phyloP scores from a whole-genome alignment of 768 basidiomycete genomes.

The Trametes maxima region DNA sequence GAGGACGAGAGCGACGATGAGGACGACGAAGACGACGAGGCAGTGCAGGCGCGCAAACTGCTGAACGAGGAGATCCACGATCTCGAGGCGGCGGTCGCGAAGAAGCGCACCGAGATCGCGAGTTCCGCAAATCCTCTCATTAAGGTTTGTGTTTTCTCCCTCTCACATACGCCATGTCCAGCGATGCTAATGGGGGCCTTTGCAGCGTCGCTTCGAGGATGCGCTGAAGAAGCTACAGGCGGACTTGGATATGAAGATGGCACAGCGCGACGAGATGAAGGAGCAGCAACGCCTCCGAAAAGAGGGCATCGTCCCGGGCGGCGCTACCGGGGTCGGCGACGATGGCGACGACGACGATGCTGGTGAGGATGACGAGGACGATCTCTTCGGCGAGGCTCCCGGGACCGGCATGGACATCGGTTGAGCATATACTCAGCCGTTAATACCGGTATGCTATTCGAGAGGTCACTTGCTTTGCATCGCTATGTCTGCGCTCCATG shows the following conservation, averaged over 20 bases:
- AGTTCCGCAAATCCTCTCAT: conserved; percentile 87
- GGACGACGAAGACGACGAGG: conserved; percentile 81
- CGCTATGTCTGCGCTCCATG: background rate
- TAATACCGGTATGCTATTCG: background rate
- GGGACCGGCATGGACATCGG: conserved; percentile 35
- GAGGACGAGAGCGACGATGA: conserved; percentile 61
- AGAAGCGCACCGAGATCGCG: conserved; percentile 82
- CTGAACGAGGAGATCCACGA: conserved; percentile 89
- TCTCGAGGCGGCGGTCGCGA: conserved; percentile 82
- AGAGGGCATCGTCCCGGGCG: conserved; percentile 55
- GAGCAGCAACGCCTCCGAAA: conserved; percentile 73
- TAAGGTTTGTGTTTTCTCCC: conserved; percentile 53
- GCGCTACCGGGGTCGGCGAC: conserved; percentile 43
- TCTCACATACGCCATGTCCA: background rate
- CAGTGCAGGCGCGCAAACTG: conserved; percentile 70
- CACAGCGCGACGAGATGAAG: conserved; percentile 77
- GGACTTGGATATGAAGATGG: conserved; percentile 83
- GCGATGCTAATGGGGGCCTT: background rate
- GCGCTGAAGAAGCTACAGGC: conserved; percentile 84
- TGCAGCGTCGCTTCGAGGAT: conserved; percentile 90
- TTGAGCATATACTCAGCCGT: background rate
- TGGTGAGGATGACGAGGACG: conserved; percentile 31
- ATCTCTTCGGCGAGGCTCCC: conserved; percentile 34
- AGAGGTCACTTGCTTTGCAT: background rate
- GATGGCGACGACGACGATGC: conserved; percentile 41